A percentile compares a stretch with the other conserved stretches of the same genome.
These are phyloP conservation scores for Diaporthe caulivora DNA, from an alignment of 2,329 filamentous ascomycete genomes.

Conservation along the genomic window DNA sequence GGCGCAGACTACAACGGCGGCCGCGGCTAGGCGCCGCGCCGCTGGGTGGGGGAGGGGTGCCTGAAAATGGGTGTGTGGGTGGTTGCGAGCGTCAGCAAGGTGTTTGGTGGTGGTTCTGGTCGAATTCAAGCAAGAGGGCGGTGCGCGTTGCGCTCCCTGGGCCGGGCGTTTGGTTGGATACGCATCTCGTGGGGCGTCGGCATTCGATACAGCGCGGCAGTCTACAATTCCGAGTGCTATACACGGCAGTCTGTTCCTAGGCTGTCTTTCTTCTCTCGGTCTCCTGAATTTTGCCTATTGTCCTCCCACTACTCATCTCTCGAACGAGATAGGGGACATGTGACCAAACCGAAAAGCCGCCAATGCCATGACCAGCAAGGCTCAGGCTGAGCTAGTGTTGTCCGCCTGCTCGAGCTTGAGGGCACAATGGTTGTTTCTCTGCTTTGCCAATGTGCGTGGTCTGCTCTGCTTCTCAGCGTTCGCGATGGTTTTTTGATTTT, in stretches of 20 bases:
- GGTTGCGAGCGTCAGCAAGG: conserved; percentile 27
- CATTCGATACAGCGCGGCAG: conserved; percentile 31
- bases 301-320: background rate
- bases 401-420: background rate
- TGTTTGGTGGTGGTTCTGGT: conserved; percentile 27
- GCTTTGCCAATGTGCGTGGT: background rate
- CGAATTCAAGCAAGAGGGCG: conserved; percentile 7
- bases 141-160: conserved; percentile 20
- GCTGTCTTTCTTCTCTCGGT: too few relatives aligned
- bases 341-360: background rate
- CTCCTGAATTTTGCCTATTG: background rate
- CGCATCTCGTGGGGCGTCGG: conserved; percentile 30
- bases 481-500: background rate
- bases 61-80: background rate
- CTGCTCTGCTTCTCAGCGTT: too few relatives aligned
- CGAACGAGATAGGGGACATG: background rate
- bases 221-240: conserved; percentile 19
- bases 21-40: conserved; percentile 56
- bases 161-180: conserved; percentile 26
- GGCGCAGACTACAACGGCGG: conserved; percentile 80
- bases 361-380: background rate
- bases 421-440: background rate
- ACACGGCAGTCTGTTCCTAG: background rate
- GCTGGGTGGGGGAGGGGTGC: background rate
- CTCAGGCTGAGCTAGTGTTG: conserved; percentile 4